Evolutionary conservation across 805 yeast genomes (phyloP).

Genomic region (Hanseniaspora taiwanica): DNA sequence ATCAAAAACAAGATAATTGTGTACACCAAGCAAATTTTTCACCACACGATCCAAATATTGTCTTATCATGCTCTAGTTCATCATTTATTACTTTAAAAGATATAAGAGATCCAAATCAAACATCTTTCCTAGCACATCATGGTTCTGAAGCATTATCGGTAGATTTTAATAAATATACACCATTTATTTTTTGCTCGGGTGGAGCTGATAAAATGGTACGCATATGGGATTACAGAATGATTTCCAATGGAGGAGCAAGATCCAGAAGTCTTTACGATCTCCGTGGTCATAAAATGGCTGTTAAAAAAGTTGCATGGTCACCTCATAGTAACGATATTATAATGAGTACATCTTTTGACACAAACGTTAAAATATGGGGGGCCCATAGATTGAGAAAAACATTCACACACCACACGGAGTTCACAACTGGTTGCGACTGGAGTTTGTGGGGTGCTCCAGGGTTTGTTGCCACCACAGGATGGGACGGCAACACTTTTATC

Average conservation of each 20-base stretch:
- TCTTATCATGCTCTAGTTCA: slow-evolving; percentile 59
- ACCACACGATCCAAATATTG: slow-evolving; percentile 65
- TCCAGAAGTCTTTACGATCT: slow-evolving; percentile 70
- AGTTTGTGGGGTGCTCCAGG: slow-evolving; percentile 95
- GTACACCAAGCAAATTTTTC: slow-evolving; percentile 72
- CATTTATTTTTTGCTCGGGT: slow-evolving; percentile 68
- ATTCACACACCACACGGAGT: slow-evolving; percentile 68
- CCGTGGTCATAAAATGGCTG: slow-evolving; percentile 81
- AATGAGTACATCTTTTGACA: slow-evolving; percentile 75
- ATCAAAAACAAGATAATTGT: slow-evolving; percentile 35
- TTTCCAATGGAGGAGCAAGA: slow-evolving; percentile 30
- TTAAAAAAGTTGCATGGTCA: slow-evolving; percentile 73
- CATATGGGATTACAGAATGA: slow-evolving; percentile 80
- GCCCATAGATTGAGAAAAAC: slow-evolving; percentile 44
- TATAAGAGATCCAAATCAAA: slow-evolving; percentile 51
- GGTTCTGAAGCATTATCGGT: slow-evolving; percentile 70
- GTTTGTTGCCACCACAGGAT: slow-evolving; percentile 87
- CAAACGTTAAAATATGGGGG: slow-evolving; percentile 81
- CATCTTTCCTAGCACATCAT: slow-evolving; percentile 57
- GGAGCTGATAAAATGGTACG: slow-evolving; percentile 83
- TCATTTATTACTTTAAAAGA: slow-evolving; percentile 78
- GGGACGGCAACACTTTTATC: slow-evolving; percentile 90
- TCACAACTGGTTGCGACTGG: slow-evolving; percentile 90
- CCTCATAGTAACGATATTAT: slow-evolving; percentile 69
- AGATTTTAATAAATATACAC: slow-evolving; percentile 85